Evolutionary conservation across 2,329 filamentous ascomycete species (phyloP).

Genomic region (Chrysoporthe puriensis): DNA sequence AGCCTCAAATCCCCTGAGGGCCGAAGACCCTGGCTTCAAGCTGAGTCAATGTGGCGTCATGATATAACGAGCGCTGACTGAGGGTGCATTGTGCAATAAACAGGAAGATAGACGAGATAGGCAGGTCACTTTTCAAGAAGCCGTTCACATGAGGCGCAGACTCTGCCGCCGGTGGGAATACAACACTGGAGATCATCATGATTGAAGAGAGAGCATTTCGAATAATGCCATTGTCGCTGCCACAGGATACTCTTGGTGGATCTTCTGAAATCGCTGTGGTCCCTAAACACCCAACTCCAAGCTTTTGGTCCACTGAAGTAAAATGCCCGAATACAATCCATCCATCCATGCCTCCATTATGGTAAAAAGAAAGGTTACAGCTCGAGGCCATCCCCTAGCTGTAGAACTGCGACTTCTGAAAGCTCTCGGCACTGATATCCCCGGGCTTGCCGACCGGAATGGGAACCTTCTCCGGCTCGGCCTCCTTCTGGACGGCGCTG

Average conservation of each 20-base stretch:
- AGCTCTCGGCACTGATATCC: conserved; percentile 56
- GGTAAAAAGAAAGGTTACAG: background rate
- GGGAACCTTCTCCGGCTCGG: conserved; percentile 40
- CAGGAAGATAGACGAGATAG: too few relatives aligned
- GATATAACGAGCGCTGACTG: background rate
- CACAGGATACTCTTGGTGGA: background rate
- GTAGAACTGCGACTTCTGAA: conserved; percentile 64
- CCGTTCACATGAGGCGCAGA: background rate
- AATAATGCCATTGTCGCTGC: background rate
- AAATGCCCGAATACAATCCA: background rate
- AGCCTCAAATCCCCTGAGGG: background rate
- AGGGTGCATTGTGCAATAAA: background rate
- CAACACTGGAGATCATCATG: background rate
- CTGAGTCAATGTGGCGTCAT: background rate
- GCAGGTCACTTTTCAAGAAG: background rate
- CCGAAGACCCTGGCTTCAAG: background rate
- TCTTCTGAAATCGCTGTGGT: background rate
- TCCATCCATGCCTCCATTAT: background rate
- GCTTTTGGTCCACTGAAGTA: conserved; percentile 22
- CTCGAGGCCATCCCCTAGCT: conserved; percentile 42
- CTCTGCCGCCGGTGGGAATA: background rate
- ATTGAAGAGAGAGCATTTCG: background rate
- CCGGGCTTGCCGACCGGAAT: conserved; percentile 50
- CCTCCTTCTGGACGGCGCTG: conserved; percentile 31
- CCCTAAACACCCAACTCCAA: conserved; percentile 28